Evolutionary conservation across 73 alveolate species (phyloP), one percentile per base, ranked within the genome.

Genomic region (Blepharisma japonicum): DNA sequence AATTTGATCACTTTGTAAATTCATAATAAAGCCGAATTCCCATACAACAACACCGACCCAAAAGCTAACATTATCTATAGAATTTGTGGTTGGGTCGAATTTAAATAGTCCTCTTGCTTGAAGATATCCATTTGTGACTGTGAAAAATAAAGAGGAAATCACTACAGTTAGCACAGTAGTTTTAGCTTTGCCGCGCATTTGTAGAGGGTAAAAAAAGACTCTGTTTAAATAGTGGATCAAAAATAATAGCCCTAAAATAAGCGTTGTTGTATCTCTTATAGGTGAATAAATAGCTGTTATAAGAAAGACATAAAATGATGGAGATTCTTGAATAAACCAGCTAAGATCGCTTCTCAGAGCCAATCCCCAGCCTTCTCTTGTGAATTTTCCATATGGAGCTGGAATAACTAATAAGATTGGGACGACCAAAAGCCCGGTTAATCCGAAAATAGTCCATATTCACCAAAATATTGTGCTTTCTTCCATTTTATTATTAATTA

Each of bases 311-410:
- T 14, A 61, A 25, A 14, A 61, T 2, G 47, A 61, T 0, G 74
- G 74, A 25, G 47, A 61, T 39, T 61, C 74, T 39, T 61, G 74
- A 11, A 61, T 18, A 11, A 61, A 14, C 74, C 74, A 61, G 5
- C 50, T 25, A 25, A 18, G 18, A 8, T 25, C 23, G 14, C 74
- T 39, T 8, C 47, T 14, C 23, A 61, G 47, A 2, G 11, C 39
- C 0, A 39, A 48, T 8, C 74, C 74, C 74, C 74, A 61, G 14
- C 74, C 74, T 61, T 61, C 23, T 25, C 74, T 14, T 0, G 74
- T 25, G 46, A 61, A 61, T 5, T 61, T 61, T 25, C 74, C 74
- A 5, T 61, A 61, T 61, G 74, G 74, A 14, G 74, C 74, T 61
- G 74, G 47, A 9, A 25, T 61, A 2, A 61, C 23, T 0, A 61